Evolutionary conservation across 2,329 filamentous ascomycete genomes (phyloP).

Genomic region (Diaporthe australafricana): DNA sequence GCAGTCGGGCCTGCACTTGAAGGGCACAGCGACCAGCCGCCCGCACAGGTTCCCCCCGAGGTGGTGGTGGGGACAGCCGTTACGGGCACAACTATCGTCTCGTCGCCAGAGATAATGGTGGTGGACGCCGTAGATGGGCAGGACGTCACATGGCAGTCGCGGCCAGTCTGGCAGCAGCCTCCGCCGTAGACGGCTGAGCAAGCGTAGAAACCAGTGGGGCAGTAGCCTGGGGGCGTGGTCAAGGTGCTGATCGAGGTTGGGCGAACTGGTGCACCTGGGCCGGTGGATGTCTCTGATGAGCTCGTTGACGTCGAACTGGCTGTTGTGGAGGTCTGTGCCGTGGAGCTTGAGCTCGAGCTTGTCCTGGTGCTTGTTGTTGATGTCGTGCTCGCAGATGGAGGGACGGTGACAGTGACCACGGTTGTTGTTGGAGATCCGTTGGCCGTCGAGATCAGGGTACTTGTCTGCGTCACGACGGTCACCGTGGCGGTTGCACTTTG

Average conservation of each 20-base stretch:
- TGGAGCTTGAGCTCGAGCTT: constrained; percentile 50
- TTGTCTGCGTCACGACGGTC: constrained; percentile 43
- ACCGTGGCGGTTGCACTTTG: constrained; percentile 43
- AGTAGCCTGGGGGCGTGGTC: constrained; percentile 61
- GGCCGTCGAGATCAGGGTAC: constrained; percentile 53
- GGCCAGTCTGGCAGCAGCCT: constrained; percentile 86
- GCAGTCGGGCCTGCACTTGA: constrained; percentile 69
- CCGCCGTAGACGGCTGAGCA: constrained; percentile 88
- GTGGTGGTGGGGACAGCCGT: constrained; percentile 57
- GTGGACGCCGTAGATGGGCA: constrained; percentile 74
- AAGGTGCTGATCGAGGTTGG: constrained; percentile 54
- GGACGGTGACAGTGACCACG: constrained; percentile 54
- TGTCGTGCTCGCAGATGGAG: constrained; percentile 44
- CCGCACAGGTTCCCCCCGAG: constrained; percentile 70
- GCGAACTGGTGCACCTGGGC: constrained; percentile 58
- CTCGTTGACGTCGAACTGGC: constrained; percentile 42
- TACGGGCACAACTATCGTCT: constrained; percentile 77
- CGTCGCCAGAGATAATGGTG: constrained; percentile 74
- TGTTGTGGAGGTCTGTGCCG: constrained; percentile 52
- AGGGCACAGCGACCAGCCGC: constrained; percentile 82
- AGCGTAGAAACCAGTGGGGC: constrained; percentile 92
- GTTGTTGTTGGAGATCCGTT: constrained; percentile 51
- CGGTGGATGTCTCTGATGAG: constrained; percentile 51
- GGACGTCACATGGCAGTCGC: constrained; percentile 84
- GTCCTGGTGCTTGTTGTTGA: constrained; percentile 48